A percentile compares a stretch with the other conserved stretches of the same genome.
Evolutionary conservation across 306 rosid genomes (phyloP).

Genomic region (Cicer cuneatum): DNA sequence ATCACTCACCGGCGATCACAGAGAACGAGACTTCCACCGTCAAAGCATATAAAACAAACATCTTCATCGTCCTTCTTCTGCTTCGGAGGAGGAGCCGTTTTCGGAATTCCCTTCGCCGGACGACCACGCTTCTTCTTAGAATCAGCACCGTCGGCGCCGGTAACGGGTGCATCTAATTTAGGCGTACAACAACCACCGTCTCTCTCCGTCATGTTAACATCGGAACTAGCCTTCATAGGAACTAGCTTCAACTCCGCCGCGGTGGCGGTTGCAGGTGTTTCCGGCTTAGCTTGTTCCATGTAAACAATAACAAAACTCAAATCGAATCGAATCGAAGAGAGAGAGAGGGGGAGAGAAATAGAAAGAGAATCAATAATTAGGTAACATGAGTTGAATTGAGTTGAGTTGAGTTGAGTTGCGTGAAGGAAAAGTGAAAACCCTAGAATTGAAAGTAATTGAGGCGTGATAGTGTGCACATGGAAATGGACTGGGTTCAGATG

Average conservation of each 20-base stretch:
- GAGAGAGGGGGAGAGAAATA: neutral
- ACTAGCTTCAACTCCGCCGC: slow-evolving; percentile 47
- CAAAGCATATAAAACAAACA: slow-evolving; percentile 96
- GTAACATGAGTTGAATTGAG: slow-evolving; percentile 37
- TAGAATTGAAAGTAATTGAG: slow-evolving; percentile 46
- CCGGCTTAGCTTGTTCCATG: slow-evolving; percentile 45
- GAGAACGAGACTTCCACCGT: slow-evolving; percentile 96
- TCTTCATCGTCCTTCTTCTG: slow-evolving; percentile 77
- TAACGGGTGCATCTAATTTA: slow-evolving; percentile 32
- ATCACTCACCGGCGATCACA: slow-evolving; percentile 96
- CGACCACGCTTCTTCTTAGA: slow-evolving; percentile 79
- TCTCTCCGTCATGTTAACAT: slow-evolving; percentile 36
- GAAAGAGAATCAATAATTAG: slow-evolving; percentile 18
- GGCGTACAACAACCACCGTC: slow-evolving; percentile 21
- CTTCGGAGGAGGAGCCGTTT: slow-evolving; percentile 51
- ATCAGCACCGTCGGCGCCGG: slow-evolving; percentile 38
- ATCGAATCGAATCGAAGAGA: slow-evolving; percentile 36
- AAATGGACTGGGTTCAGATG: slow-evolving; percentile 52
- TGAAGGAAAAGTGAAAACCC: slow-evolving; percentile 57
- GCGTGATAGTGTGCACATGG: slow-evolving; percentile 41
- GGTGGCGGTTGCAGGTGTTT: neutral
- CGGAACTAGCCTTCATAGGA: slow-evolving; percentile 14
- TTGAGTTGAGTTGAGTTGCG: neutral
- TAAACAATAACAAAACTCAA: neutral
- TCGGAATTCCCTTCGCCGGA: slow-evolving; percentile 63